These are phyloP conservation scores for Mycena polygramma DNA, from an alignment of 768 basidiomycete genomes.

Conservation along the genomic window DNA sequence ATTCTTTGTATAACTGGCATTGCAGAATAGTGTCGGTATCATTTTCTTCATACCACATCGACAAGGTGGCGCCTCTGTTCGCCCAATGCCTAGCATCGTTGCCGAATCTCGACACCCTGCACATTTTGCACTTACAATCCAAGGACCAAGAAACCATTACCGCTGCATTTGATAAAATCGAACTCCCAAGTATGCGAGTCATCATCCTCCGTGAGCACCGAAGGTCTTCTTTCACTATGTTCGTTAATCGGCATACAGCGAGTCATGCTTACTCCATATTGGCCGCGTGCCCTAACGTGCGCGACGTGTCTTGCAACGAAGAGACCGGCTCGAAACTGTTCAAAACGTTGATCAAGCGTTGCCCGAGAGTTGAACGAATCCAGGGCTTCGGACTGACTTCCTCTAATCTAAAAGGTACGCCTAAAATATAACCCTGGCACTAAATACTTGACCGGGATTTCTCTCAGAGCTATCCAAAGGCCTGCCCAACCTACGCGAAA, in stretches of 20 bases:
- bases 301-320: constrained; percentile 26
- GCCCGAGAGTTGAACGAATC: constrained; percentile 8
- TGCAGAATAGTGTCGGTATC: constrained; percentile 21
- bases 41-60: constrained; percentile 9
- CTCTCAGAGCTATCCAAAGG: constrained; percentile 1
- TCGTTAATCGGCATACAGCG: not conserved
- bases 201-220: constrained; percentile 18
- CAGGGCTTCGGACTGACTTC: constrained; percentile 8
- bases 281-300: constrained; percentile 17
- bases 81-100: constrained; percentile 22
- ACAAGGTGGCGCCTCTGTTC: constrained; percentile 2
- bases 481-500: constrained; percentile 5
- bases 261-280: constrained; percentile 11
- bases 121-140: constrained; percentile 12
- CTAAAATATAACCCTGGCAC: not conserved
- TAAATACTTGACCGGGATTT: no score
- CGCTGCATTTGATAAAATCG: not conserved
- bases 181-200: constrained; percentile 1
- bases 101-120: constrained; percentile 25
- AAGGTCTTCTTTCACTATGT: not conserved
- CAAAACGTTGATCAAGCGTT: constrained; percentile 11
- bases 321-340: constrained; percentile 2
- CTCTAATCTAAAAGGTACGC: constrained; percentile 8
- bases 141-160: not conserved
- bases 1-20: no score